Evolutionary conservation across 2,329 filamentous ascomycete genomes (phyloP), one percentile per base, ranked within the genome.

Genomic region (Nectriaceae sp.): DNA sequence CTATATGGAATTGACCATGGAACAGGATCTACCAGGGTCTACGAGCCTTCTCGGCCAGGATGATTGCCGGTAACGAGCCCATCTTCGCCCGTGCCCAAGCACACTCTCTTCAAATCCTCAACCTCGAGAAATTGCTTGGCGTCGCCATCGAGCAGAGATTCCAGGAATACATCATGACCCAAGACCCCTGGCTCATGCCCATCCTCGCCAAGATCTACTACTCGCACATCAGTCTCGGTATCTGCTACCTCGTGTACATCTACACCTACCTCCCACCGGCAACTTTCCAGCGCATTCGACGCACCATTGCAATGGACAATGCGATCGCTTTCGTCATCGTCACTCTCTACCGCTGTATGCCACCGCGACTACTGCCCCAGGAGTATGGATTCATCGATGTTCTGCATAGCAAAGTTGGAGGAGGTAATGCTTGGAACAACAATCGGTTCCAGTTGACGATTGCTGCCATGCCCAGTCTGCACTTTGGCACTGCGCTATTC

Each of bases 391-490:
- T 74, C 56, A 52, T 75, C 48, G 76, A 79, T 49, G 57, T 76
- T 13, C 64, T 77, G 5, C 74, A 76, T 40, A 54, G 61, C 40
- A 64, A 60, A 36, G 52, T 52, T 8, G 33, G 61, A 47, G 44
- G 55, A 1, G 56, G 53, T 8, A 68, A 58, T 33, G 60, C 59
- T 2, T 76, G 73, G 75, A 74, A 68, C 16, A 65, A 75, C 44
- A 77, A 77, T 52, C 64, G 65, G 18, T 75, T 74, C 47, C 72
- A 75, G 54, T 58, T 77, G 11, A 76, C 72, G 6, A 75, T 76
- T 49, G 75, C 74, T 0, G 75, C 75, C 21, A 78, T 77, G 74
- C 75, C 75, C 2, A 75, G 70, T 16, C 57, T 78, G 13, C 75
- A 77, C 53, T 77, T 76, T 50, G 75, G 74, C 22, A 73, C 68